Percentiles rank a stretch among this genome's conserved stretches.
Conservation (phyloP, 306 rosid genomes). For the Fagus crenata region DNA sequence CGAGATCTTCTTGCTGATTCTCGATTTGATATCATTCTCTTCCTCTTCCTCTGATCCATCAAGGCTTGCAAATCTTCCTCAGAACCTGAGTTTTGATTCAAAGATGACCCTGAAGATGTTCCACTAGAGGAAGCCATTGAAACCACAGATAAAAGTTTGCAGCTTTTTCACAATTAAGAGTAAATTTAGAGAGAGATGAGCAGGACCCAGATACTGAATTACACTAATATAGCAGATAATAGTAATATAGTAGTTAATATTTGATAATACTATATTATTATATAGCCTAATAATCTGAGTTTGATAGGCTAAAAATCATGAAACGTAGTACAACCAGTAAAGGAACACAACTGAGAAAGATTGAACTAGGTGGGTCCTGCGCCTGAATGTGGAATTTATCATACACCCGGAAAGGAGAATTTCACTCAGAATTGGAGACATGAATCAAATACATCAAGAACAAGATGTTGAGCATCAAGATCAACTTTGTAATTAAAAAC, state of each 20-base stretch:
- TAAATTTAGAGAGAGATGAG: constrained; percentile 16
- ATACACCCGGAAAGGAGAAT: constrained; percentile 72
- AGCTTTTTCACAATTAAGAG: background rate
- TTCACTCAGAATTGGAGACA: constrained; percentile 91
- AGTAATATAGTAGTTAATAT: constrained; percentile 14
- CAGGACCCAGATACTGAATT: constrained; percentile 52
- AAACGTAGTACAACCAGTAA: constrained; percentile 89
- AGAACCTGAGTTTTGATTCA: constrained; percentile 64
- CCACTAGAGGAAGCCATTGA: constrained; percentile 79
- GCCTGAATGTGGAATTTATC: constrained; percentile 81
- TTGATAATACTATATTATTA: background rate
- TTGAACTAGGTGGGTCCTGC: constrained; percentile 97
- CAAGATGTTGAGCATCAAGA: constrained; percentile 56
- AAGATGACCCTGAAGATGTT: constrained; percentile 65
- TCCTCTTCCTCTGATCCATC: constrained; percentile 86
- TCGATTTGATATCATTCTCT: constrained; percentile 91
- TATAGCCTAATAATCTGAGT: constrained; percentile 10
- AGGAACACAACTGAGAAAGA: constrained; percentile 97
- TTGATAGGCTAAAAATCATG: constrained; percentile 46
- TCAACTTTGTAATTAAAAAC: background rate
- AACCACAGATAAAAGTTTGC: constrained; percentile 14
- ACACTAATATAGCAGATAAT: constrained; percentile 29
- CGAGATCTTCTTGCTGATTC: constrained; percentile 89
- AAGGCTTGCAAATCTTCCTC: constrained; percentile 59
- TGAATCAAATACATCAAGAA: constrained; percentile 88